Evolutionary conservation across 805 yeast species (phyloP).

Genomic region (Ogataea wickerhamii): DNA sequence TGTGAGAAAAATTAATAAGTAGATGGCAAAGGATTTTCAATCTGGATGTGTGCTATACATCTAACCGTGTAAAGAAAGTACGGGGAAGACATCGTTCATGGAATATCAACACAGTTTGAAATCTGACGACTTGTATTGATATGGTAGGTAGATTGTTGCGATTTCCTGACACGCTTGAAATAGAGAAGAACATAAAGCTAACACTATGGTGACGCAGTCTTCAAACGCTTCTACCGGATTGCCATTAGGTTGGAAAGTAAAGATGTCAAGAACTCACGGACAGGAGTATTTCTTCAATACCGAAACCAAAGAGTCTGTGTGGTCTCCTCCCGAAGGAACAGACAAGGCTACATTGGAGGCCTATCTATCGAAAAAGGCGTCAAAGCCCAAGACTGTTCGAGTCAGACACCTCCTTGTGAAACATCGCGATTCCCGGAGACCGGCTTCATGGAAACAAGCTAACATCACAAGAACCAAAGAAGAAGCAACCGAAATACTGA

Average conservation of each 20-base stretch:
- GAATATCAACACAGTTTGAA: no score
- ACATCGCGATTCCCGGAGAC: constrained; percentile 80
- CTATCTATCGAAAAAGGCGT: constrained; percentile 46
- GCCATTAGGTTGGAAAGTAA: constrained; percentile 81
- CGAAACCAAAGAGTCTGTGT: constrained; percentile 65
- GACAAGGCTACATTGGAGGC: constrained; percentile 54
- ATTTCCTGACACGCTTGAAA: no score
- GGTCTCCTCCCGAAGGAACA: constrained; percentile 91
- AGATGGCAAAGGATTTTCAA: no score
- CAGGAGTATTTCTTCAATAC: constrained; percentile 81
- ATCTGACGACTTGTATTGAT: no score
- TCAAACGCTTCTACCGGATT: constrained; percentile 55
- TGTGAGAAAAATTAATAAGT: no score
- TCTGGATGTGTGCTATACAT: no score
- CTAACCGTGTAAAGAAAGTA: no score
- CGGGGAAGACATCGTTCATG: no score
- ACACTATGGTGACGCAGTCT: constrained; percentile 10
- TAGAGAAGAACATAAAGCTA: no score
- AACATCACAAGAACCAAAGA: constrained; percentile 78
- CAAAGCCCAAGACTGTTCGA: constrained; percentile 65
- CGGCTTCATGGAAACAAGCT: constrained; percentile 80
- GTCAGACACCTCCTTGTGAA: constrained; percentile 82
- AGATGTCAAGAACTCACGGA: constrained; percentile 72
- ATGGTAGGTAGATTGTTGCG: no score
- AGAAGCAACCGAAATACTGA: constrained; percentile 69